Percentiles rank a stretch among this genome's conserved stretches.
Evolutionary conservation across 768 basidiomycete species (phyloP).

Genomic region (Tricholoma furcatifolium): DNA sequence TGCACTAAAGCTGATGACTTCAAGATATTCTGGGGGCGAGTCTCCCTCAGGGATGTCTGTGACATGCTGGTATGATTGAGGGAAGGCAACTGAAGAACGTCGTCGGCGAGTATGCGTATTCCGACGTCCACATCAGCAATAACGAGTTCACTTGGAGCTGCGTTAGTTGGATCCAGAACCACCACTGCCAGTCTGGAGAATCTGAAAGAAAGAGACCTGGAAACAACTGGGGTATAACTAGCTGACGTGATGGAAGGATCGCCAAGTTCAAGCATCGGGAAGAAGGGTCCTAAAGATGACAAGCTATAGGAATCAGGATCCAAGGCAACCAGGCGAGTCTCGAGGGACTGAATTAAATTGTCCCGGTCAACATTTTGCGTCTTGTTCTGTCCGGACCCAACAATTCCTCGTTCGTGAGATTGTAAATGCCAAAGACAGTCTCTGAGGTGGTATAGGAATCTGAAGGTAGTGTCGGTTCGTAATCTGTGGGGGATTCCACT

Average conservation of each 20-base stretch:
- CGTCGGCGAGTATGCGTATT: slow-evolving; percentile 20
- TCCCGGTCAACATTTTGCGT: slow-evolving; percentile 19
- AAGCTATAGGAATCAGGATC: slow-evolving; percentile 43
- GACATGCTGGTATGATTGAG: slow-evolving; percentile 31
- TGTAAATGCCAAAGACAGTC: slow-evolving; percentile 52
- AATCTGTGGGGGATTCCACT: slow-evolving; percentile 64
- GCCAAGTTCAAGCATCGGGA: slow-evolving; percentile 20
- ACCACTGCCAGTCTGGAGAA: slow-evolving; percentile 26
- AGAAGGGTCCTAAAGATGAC: slow-evolving; percentile 28
- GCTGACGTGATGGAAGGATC: slow-evolving; percentile 2
- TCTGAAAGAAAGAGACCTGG: slow-evolving; percentile 23
- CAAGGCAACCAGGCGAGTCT: slow-evolving; percentile 36
- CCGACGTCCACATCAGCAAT: slow-evolving; percentile 29
- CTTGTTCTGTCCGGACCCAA: slow-evolving; percentile 1
- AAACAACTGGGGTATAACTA: neutral
- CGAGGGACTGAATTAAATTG: slow-evolving; percentile 35
- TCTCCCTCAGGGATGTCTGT: slow-evolving; percentile 43
- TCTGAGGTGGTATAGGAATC: slow-evolving; percentile 77
- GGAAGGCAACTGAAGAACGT: slow-evolving; percentile 21
- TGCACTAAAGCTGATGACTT: slow-evolving; percentile 35
- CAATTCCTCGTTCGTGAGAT: slow-evolving; percentile 23
- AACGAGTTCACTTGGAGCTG: slow-evolving; percentile 33
- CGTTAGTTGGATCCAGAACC: slow-evolving; percentile 33
- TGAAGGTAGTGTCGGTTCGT: slow-evolving; percentile 70
- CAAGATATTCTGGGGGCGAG: slow-evolving; percentile 26